phyloP scores from a whole-genome alignment of 345 rosid species.

The Ricinus communis region DNA sequence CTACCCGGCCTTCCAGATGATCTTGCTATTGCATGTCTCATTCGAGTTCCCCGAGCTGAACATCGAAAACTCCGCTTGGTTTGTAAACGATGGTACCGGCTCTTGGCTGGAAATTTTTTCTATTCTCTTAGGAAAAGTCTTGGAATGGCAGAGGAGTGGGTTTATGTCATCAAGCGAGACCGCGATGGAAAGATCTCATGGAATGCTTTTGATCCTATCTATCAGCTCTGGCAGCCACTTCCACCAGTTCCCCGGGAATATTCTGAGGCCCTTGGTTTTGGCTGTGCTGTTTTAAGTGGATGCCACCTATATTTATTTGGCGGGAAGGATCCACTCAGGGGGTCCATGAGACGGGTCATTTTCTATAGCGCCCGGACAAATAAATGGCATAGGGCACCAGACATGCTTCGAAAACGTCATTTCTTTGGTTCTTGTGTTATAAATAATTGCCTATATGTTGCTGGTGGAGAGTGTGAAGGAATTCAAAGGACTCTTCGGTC shows the following conservation, averaged over 20 bases:
- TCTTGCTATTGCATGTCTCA: conserved; percentile 87
- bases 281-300: conserved; percentile 93
- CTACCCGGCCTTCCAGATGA: conserved; percentile 95
- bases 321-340: conserved; percentile 88
- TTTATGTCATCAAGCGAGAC: conserved; percentile 85
- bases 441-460: conserved; percentile 88
- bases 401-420: conserved; percentile 95
- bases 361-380: conserved; percentile 91
- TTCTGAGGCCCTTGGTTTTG: conserved; percentile 91
- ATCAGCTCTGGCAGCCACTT: conserved; percentile 90
- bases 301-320: conserved; percentile 91
- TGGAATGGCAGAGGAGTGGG: conserved; percentile 95
- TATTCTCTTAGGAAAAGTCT: conserved; percentile 75
- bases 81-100: conserved; percentile 85
- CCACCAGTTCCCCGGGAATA: conserved; percentile 94
- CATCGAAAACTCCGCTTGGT: conserved; percentile 81
- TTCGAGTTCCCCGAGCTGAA: conserved; percentile 89
- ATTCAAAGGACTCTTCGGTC: conserved; percentile 88
- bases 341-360: conserved; percentile 85
- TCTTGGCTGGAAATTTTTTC: conserved; percentile 69
- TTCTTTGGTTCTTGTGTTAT: conserved; percentile 92
- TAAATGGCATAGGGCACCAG: conserved; percentile 94
- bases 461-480: conserved; percentile 99
- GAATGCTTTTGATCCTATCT: conserved; percentile 82
- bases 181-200: conserved; percentile 92